These are phyloP conservation scores for Exidia glandulosa DNA, from an alignment of 768 basidiomycete species.

Conservation along the genomic window DNA sequence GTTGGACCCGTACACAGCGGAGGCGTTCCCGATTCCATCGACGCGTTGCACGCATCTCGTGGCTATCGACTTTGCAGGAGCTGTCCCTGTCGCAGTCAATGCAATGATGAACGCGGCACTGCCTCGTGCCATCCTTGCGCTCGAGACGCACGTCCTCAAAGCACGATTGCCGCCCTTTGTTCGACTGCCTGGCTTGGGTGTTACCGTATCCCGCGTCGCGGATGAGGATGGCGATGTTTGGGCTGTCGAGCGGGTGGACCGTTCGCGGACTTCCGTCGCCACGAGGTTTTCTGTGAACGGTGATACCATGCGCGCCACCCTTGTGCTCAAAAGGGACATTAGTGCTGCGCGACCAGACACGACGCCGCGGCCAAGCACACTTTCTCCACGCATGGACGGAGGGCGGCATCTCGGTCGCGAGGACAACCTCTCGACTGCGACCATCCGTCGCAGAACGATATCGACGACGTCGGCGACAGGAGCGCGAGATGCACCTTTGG, in stretches of 20 bases:
- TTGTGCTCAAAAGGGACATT: conserved; percentile 15
- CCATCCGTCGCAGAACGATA: not conserved
- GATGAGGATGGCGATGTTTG: conserved; percentile 7
- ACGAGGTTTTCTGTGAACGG: not conserved
- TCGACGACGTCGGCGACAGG: not conserved
- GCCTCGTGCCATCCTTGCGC: conserved; percentile 55
- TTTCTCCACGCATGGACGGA: conserved; percentile 17
- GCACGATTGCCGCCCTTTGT: conserved; percentile 55
- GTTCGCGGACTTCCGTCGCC: conserved; percentile 4
- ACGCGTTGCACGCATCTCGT: conserved; percentile 77
- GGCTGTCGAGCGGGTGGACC: conserved; percentile 7
- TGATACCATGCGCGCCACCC: conserved; percentile 3
- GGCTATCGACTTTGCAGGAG: conserved; percentile 79
- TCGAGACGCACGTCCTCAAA: conserved; percentile 66
- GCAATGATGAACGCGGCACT: conserved; percentile 73
- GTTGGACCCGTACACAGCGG: conserved; percentile 87
- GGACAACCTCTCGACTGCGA: not conserved
- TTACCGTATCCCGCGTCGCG: conserved; percentile 16
- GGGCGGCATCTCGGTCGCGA: not conserved
- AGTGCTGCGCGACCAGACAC: conserved; percentile 18
- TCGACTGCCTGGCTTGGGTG: conserved; percentile 53
- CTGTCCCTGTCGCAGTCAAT: conserved; percentile 75
- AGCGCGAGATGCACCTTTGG: not conserved
- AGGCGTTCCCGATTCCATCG: conserved; percentile 90
- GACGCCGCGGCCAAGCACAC: conserved; percentile 31